A percentile compares a stretch with the other conserved stretches of the same genome.
These are phyloP conservation scores for Elsinoe batatas DNA, from an alignment of 2,329 filamentous ascomycete genomes.

Conservation along the genomic window DNA sequence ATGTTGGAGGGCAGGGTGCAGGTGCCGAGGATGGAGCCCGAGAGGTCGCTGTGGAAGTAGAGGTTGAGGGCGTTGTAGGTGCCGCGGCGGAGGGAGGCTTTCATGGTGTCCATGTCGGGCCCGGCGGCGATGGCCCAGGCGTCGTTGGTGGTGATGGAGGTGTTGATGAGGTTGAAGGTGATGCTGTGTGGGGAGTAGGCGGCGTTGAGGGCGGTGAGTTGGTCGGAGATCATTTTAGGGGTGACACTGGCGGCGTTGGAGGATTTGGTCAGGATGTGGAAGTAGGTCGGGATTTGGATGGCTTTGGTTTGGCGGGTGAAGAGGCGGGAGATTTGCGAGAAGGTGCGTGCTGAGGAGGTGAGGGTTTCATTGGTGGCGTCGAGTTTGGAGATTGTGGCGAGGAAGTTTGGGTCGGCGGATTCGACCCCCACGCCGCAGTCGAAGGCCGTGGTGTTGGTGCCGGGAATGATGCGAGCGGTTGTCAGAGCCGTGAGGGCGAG, in stretches of 20 bases:
- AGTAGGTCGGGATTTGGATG: slow-evolving; percentile 34
- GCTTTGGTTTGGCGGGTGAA: slow-evolving; percentile 17
- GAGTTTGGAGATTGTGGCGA: slow-evolving; percentile 30
- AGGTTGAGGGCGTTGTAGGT: slow-evolving; percentile 47
- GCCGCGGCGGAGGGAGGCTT: slow-evolving; percentile 43
- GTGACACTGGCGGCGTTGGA: slow-evolving; percentile 31
- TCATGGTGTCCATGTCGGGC: slow-evolving; percentile 42
- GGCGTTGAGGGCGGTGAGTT: slow-evolving; percentile 32
- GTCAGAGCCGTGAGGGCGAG: slow-evolving; percentile 15
- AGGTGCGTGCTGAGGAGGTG: slow-evolving; percentile 17
- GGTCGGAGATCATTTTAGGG: slow-evolving; percentile 31
- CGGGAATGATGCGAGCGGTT: slow-evolving; percentile 13
- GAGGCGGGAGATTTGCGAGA: slow-evolving; percentile 20
- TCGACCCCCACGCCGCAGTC: slow-evolving; percentile 33
- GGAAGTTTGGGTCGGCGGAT: slow-evolving; percentile 31
- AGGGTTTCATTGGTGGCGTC: slow-evolving; percentile 18
- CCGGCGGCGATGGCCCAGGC: slow-evolving; percentile 43
- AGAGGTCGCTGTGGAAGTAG: slow-evolving; percentile 49
- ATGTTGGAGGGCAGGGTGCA: slow-evolving; percentile 41
- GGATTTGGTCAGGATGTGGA: slow-evolving; percentile 36
- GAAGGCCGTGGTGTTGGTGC: slow-evolving; percentile 26
- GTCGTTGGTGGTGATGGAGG: slow-evolving; percentile 44
- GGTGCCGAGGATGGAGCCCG: slow-evolving; percentile 41
- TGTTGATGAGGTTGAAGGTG: slow-evolving; percentile 39
- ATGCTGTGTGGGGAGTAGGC: slow-evolving; percentile 43